Evolutionary conservation across 78 protist genomes (phyloP).

Genomic region (Dictyostelium citrinum): DNA sequence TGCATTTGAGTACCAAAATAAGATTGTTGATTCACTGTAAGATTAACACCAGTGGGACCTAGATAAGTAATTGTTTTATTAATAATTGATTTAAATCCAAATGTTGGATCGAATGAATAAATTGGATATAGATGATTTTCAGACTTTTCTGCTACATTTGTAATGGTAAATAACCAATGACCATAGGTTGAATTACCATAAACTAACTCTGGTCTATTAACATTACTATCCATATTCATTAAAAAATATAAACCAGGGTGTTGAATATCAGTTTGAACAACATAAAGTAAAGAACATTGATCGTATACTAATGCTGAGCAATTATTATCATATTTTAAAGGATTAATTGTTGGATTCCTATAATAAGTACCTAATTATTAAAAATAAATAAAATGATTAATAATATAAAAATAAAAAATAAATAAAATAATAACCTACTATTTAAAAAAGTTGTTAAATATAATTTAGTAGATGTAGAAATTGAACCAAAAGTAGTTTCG

Average conservation of each 20-base stretch:
- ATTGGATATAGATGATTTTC: not conserved
- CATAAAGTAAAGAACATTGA: not conserved
- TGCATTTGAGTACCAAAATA: not conserved
- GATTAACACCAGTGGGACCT: not conserved
- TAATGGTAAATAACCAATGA: not conserved
- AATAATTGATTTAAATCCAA: not conserved
- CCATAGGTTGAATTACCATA: not conserved
- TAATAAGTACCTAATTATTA: not conserved
- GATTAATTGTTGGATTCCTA: not conserved
- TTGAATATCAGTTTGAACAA: not conserved
- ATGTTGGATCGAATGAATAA: not conserved
- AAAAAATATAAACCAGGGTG: not conserved
- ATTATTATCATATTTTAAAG: not conserved
- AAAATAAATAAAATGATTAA: too few species aligned
- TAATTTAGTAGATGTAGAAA: not conserved
- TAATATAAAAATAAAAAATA: too few species aligned
- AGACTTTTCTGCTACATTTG: not conserved
- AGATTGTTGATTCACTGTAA: not conserved
- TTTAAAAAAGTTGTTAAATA: not conserved
- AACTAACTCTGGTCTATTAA: not conserved
- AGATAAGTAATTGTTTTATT: not conserved
- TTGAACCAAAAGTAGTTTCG: not conserved
- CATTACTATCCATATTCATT: not conserved
- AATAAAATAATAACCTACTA: not conserved
- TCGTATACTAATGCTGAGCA: not conserved